Conservation (phyloP, 257 asterid genomes). For the Solanum infundibuliforme region DNA sequence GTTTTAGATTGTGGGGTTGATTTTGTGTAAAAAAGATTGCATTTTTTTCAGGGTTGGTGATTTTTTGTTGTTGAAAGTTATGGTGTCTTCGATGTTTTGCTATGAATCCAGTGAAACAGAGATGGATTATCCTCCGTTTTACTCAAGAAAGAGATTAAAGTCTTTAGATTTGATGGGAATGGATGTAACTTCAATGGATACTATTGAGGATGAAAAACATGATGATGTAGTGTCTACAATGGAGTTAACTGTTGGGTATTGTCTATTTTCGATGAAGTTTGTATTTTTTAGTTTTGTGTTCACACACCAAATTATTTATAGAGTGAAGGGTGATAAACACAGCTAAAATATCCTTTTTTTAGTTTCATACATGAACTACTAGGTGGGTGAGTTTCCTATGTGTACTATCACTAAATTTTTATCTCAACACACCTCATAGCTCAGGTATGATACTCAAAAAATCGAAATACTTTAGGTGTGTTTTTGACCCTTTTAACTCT, state of each 20-base stretch:
- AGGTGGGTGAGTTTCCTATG: not conserved
- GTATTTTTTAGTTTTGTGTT: not conserved
- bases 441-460: not conserved
- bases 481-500: not conserved
- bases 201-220: not conserved
- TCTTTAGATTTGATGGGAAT: not conserved
- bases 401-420: not conserved
- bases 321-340: not conserved
- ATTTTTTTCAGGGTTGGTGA: no score
- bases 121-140: not conserved
- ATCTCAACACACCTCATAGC: not conserved
- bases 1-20: not conserved
- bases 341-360: not conserved
- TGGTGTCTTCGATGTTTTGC: conserved; percentile 1
- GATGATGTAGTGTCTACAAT: conserved; percentile 3
- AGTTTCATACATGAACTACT: not conserved
- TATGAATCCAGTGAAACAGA: not conserved
- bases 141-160: not conserved
- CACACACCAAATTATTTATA: not conserved
- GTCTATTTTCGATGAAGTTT: not conserved
- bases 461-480: not conserved
- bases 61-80: not conserved
- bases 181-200: not conserved
- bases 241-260: conserved; percentile 22
- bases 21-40: not conserved